Evolutionary conservation across 2,329 filamentous ascomycete species (phyloP), one percentile per base, ranked within the genome.

Genomic region (Tympanopsis confertula): DNA sequence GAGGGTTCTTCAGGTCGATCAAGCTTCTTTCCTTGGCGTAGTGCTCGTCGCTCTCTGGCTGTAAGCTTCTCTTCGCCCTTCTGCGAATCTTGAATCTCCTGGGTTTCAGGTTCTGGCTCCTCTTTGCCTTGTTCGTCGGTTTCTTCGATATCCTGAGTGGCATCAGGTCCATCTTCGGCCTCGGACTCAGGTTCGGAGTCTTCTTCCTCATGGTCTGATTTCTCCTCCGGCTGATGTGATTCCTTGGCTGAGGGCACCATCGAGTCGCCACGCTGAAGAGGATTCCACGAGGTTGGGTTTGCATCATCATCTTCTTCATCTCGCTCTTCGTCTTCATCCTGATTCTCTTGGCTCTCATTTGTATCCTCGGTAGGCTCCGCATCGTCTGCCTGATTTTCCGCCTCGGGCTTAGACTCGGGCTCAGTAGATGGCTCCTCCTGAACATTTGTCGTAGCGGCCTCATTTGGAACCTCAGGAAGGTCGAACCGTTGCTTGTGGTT

Each of bases 401-500:
- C 30, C n/a, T n/a, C n/a, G n/a, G n/a, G n/a, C n/a, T n/a, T n/a
- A n/a, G n/a, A n/a, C n/a, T n/a, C n/a, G n/a, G n/a, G n/a, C n/a
- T n/a, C n/a, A n/a, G n/a, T n/a, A n/a, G n/a, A n/a, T n/a, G n/a
- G n/a, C 17, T 33, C 30, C 30, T 7, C 15, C 12, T 7, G 30
- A 13, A 13, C 12, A 7, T 33, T 15, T 18, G 30, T 33, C 7
- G 30, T 33, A 13, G 7, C 30, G 10, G 7, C 10, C 15, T 33
- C 30, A 7, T 33, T 33, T 7, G 10, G 12, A 20, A 15, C 37
- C 46, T 38, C 28, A 14, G 33, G 40, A 29, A 66, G 61, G n/a
- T 68, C 61, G 22, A 79, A 45, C 39, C 80, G 69, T 54, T 85
- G 89, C 30, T 78, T 68, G 56, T 95, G 88, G 40, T 77, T 82